Base-by-base conservation (phyloP, 78 protist genomes). In the Polysphondylium violaceum region DNA sequence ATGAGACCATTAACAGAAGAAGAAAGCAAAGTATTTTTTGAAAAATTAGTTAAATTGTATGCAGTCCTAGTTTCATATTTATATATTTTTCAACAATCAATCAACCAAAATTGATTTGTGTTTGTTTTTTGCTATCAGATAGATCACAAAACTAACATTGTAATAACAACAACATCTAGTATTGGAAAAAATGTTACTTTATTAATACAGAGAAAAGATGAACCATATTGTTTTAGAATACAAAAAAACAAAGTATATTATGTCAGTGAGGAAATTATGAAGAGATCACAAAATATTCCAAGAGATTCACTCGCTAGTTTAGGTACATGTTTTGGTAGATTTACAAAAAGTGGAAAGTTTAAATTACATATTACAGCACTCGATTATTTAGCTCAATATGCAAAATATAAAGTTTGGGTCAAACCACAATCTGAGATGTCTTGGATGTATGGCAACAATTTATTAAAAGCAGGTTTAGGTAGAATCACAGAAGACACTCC, bases 1-100 rank as follows among this genome's bases (percentile, higher is more conserved):
- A 99, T 99, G 99, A 87, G 99, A 60, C 98, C 99, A 0, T 74
- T 99, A 33, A 97, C 99, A 5, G 99, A 98, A 29, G 99, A 98
- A 40, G 99, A 99, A 89, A 96, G 99, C 5, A 96, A 94, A 67
- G 65, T 55, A 23, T 78, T 99, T 47, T 98, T 99, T 76, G 99
- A 97, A 76, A 99, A 99, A 93, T 95, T 99, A 1, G 68, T 96
- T 55, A 97, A 97, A 67, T 99, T 92, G 98, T 94, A 44, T 9
- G 83, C 5, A 31, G 6, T 12, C 19, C 41, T 29, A 12, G 3
- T 27, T 4, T 29, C 23, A 7, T 27, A 5, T 29, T 12, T 12
- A 29, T 3, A 29, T 29, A 60, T 29, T 12, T 3, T 19, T 29
- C 4, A 60, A 27, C 19, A 3, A 9, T 12, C 38, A 17, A 17